phyloP scores from a whole-genome alignment of 345 rosid species.

The Adansonia digitata region DNA sequence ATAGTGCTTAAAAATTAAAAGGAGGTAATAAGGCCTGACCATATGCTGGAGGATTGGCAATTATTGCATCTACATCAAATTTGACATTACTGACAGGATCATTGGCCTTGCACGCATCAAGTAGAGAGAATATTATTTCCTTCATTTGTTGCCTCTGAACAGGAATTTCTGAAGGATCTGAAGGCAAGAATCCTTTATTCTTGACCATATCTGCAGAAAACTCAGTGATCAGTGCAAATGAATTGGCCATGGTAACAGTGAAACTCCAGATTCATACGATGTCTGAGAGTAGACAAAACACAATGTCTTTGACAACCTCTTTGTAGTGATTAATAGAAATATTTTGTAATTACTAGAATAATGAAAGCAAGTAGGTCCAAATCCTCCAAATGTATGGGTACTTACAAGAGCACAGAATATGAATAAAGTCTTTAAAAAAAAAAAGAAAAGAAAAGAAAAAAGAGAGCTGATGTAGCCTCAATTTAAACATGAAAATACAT shows the following conservation, averaged over 20 bases:
- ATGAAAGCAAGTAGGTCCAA: neutral
- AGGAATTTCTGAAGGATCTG: constrained; percentile 95
- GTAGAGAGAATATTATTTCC: constrained; percentile 73
- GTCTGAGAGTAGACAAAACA: neutral
- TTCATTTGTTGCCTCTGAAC: constrained; percentile 82
- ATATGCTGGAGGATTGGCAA: constrained; percentile 98
- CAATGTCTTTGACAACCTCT: constrained; percentile 1
- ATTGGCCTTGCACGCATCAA: constrained; percentile 84
- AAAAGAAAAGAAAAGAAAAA: too few species aligned
- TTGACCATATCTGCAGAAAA: constrained; percentile 90
- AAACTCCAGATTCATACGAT: neutral
- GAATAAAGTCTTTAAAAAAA: neutral
- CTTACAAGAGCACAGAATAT: neutral
- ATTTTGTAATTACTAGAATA: neutral
- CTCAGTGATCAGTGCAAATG: neutral
- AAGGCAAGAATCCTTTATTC: constrained; percentile 98
- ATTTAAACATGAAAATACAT: neutral
- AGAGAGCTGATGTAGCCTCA: neutral
- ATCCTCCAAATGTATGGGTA: neutral
- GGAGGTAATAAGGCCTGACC: constrained; percentile 40
- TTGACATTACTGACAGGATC: constrained; percentile 70
- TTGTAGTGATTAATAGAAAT: neutral
- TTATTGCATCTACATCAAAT: constrained; percentile 93
- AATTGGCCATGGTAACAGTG: neutral
- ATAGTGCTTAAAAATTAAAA: neutral